Evolutionary conservation across 164 flowering plant species (phyloP), one percentile per base, ranked within the genome.

Genomic region (Umbellularia californica): DNA sequence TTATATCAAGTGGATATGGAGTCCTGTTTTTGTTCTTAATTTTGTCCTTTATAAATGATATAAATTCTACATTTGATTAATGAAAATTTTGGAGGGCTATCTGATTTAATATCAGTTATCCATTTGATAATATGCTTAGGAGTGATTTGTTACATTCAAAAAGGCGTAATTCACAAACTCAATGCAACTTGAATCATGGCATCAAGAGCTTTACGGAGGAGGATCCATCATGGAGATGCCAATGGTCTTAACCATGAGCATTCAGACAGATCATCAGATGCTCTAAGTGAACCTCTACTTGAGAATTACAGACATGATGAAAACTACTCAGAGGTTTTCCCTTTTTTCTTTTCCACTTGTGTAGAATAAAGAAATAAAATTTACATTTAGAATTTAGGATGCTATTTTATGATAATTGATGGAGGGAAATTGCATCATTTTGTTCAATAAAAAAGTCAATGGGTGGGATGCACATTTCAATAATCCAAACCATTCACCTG

Each of bases 191-290:
- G 67, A 55, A 35, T 73, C 65, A 90, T 88, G 91, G 66, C 87
- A 35, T 82, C 90, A 27, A 84, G 80, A 72, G 82, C 88, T 23
- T 76, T 92, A 82, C 85, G 69, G 69, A 67, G 69, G 10, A 17
- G 98, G 77, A 86, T 89, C 51, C 92, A 87, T 80, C 93, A 92
- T 77, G 87, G 91, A 20, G 95, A 92, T 80, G 90, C 88, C 33
- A 94, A 83, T 81, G 97, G 92, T 11, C 84, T 74, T 77, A 78
- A 72, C 55, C 72, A 79, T 58, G 95, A 92, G 74, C 85, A 80
- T 68, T 73, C 82, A 14, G 89, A 87, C 2, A 28, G 82, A 5
- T 78, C 85, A 4, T 66, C 74, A 14, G 90, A 87, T 75, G 73
- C 82, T 51, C 79, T 94, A 76, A 83, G 75, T 73, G 97, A 92